A percentile compares a stretch with the other conserved stretches of the same genome.
These are phyloP conservation scores for Pseudogymnoascus destructans DNA, from an alignment of 2,329 filamentous ascomycete species.

Conservation along the genomic window DNA sequence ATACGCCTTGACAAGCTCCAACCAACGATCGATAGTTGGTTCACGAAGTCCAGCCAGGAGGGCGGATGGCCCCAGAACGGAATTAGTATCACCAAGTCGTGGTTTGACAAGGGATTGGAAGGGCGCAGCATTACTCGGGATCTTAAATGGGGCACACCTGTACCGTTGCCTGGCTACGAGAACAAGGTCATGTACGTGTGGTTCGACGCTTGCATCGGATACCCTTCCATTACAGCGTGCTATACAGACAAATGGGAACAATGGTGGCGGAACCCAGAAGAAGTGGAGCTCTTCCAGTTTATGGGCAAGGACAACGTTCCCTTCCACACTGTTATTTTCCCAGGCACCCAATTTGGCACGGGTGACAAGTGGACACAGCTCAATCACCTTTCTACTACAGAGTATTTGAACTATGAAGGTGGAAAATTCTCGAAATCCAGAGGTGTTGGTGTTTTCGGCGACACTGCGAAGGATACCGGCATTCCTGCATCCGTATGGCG, in stretches of 20 bases:
- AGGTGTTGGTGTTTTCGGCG: slow-evolving; percentile 82
- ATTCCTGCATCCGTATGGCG: slow-evolving; percentile 82
- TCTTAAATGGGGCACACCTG: slow-evolving; percentile 64
- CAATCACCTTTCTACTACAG: slow-evolving; percentile 76
- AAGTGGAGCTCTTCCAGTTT: slow-evolving; percentile 86
- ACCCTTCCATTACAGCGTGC: slow-evolving; percentile 85
- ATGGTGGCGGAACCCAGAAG: slow-evolving; percentile 86
- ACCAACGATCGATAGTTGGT: slow-evolving; percentile 65
- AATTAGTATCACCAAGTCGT: slow-evolving; percentile 62
- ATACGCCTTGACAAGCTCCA: slow-evolving; percentile 77
- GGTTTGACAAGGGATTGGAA: slow-evolving; percentile 74
- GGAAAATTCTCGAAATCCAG: slow-evolving; percentile 91
- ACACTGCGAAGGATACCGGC: slow-evolving; percentile 75
- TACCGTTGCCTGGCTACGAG: slow-evolving; percentile 47
- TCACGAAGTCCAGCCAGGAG: slow-evolving; percentile 56
- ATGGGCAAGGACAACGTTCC: slow-evolving; percentile 80
- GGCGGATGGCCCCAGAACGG: slow-evolving; percentile 68
- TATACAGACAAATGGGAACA: slow-evolving; percentile 84
- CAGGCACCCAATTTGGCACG: slow-evolving; percentile 73
- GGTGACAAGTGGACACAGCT: slow-evolving; percentile 80
- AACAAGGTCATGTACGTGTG: slow-evolving; percentile 76
- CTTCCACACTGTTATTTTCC: slow-evolving; percentile 88
- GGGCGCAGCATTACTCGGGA: slow-evolving; percentile 84
- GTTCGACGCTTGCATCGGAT: slow-evolving; percentile 86
- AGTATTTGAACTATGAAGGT: slow-evolving; percentile 78